Conservation (phyloP, 495 filamentous ascomycete genomes). For the Extremus antarcticus region DNA sequence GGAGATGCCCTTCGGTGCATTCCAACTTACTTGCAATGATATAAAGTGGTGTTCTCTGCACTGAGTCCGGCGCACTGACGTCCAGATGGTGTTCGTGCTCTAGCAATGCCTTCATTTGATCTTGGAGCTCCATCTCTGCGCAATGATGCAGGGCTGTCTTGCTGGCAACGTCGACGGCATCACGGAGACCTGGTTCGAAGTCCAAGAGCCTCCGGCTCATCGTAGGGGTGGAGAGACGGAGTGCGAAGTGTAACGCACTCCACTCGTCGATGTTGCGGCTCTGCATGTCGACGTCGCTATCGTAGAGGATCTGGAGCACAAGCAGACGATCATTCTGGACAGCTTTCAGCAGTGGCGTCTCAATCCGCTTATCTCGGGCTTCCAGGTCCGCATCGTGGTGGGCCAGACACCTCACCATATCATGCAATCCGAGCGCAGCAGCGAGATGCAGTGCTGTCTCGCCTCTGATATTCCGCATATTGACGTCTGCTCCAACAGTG, state of each 20-base stretch:
- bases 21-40: constrained; percentile 4
- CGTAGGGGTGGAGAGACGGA: neutral
- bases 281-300: constrained; percentile 1
- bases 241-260: constrained; percentile 2
- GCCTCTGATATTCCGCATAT: neutral
- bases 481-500: constrained; percentile 4
- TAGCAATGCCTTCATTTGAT: constrained; percentile 6
- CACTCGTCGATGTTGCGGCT: constrained; percentile 7
- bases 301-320: constrained; percentile 4
- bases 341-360: constrained; percentile 9
- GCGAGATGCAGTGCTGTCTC: constrained; percentile 8
- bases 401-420: constrained; percentile 5
- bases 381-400: constrained; percentile 7
- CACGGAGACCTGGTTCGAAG: neutral
- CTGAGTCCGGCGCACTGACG: constrained; percentile 2
- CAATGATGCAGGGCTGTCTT: constrained; percentile 5
- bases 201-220: constrained; percentile 5
- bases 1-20: too few species aligned
- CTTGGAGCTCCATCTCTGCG: neutral
- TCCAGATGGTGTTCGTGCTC: constrained; percentile 4
- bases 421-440: neutral
- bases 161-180: neutral
- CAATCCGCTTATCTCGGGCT: constrained; percentile 5
- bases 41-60: constrained; percentile 4
- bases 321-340: neutral